These are phyloP conservation scores for Fraxinus ornus DNA, from an alignment of 305 asterid species.

Conservation along the genomic window DNA sequence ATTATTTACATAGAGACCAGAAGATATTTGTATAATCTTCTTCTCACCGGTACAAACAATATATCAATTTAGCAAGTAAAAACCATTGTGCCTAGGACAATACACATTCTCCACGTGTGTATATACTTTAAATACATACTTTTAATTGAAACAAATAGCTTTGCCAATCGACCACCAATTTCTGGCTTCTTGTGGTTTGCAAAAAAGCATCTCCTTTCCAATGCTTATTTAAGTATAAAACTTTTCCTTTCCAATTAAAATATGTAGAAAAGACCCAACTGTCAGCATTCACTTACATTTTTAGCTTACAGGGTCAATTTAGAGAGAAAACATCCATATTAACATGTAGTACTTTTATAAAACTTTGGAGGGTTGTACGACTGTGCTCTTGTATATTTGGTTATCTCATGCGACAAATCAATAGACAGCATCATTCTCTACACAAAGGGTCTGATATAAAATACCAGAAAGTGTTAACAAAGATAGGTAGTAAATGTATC, in stretches of 20 bases:
- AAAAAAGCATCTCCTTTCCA: not conserved
- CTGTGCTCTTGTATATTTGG: not conserved
- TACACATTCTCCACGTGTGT: not conserved
- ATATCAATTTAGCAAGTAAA: not conserved
- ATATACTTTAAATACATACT: not conserved
- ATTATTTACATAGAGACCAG: not conserved
- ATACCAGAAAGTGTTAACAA: not conserved
- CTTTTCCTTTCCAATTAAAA: not conserved
- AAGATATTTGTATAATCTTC: not conserved
- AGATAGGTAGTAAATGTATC: constrained; percentile 14
- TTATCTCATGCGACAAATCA: not conserved
- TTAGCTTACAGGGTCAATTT: not conserved
- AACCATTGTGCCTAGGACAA: not conserved
- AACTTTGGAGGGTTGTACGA: not conserved
- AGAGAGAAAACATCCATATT: not conserved
- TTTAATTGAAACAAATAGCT: not conserved
- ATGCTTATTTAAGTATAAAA: not conserved
- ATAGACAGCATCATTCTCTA: not conserved
- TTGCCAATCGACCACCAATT: not conserved
- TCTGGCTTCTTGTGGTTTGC: not conserved
- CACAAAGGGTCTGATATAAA: not conserved
- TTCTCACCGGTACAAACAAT: not conserved
- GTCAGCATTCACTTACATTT: not conserved
- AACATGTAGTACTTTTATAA: not conserved
- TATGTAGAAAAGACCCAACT: not conserved